phyloP scores from a whole-genome alignment of 176 grass and related monocot species.

The bread wheat (Triticum aestivum) region IWGSC_CS_RefSeq_v2.1 NC_057811.1:3998515-3999014 shows the following conservation, averaged over 20 bases:
- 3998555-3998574: conserved; percentile 19
- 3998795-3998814: background rate
- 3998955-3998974: background rate
- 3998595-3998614: background rate
- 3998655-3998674: background rate
- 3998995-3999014: conserved; percentile 29
- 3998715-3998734: background rate
- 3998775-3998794: background rate
- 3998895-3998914: background rate
- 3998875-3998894: background rate
- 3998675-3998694: conserved; percentile 6
- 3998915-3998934: background rate
- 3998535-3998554: background rate
- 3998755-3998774: background rate
- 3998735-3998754: background rate
- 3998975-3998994: background rate
- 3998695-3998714: conserved; percentile 14
- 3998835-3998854: background rate
- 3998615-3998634: background rate
- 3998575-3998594: background rate
- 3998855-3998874: background rate
- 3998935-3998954: background rate
- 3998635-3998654: background rate
- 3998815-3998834: background rate
- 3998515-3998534: background rate